phyloP scores from a whole-genome alignment of 257 asterid genomes.

The Solanum appendiculatum region DNA sequence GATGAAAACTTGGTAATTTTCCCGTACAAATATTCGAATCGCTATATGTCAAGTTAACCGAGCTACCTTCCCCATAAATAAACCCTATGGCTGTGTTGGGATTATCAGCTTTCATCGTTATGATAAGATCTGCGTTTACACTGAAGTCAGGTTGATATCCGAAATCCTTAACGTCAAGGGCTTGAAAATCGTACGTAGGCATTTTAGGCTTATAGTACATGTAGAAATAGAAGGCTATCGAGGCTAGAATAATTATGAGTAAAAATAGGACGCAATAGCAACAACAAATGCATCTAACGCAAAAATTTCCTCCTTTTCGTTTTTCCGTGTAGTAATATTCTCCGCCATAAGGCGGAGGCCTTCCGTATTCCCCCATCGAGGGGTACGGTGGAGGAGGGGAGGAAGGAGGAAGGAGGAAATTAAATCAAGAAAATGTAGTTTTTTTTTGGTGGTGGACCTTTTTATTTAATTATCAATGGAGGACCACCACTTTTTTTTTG shows the following conservation, averaged over 20 bases:
- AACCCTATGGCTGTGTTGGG: constrained; percentile 35
- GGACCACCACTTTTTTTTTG: neutral
- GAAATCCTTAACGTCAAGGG: constrained; percentile 26
- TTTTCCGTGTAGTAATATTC: neutral
- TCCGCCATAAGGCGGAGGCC: constrained; percentile 7
- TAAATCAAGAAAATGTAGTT: neutral
- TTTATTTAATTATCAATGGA: neutral
- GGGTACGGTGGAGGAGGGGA: constrained; percentile 22
- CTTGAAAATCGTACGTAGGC: constrained; percentile 26
- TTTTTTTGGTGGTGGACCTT: neutral
- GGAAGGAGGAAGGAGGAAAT: neutral
- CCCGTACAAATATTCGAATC: constrained; percentile 30
- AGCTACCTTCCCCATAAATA: constrained; percentile 24
- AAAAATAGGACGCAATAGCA: constrained; percentile 34
- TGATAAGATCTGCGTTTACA: constrained; percentile 19
- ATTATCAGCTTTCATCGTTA: constrained; percentile 32
- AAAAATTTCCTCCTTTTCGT: neutral
- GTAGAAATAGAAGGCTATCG: constrained; percentile 11
- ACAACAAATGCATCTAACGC: constrained; percentile 37
- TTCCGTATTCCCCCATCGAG: constrained; percentile 9
- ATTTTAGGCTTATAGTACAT: constrained; percentile 18
- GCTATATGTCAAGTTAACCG: constrained; percentile 13
- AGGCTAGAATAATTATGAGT: constrained; percentile 10
- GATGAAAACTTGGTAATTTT: constrained; percentile 31
- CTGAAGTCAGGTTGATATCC: constrained; percentile 25